phyloP scores from a whole-genome alignment of 2,329 filamentous ascomycete species.

The Scolecobasidium constrictum region DNA sequence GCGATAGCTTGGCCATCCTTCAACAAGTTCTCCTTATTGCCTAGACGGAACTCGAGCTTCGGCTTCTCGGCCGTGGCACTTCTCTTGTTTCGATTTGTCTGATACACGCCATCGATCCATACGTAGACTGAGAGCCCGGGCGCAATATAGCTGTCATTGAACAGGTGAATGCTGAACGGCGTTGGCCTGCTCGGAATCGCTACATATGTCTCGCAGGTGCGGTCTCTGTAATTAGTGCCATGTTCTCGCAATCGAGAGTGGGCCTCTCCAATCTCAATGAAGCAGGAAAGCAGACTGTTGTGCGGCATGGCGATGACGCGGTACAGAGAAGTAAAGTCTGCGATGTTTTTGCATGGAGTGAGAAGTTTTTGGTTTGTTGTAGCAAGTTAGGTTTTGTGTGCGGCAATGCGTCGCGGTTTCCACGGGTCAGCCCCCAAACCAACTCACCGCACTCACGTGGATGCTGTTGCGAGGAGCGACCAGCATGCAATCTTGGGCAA shows the following conservation, averaged over 20 bases:
- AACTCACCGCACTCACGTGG: too few species aligned
- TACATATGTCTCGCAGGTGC: constrained; percentile 40
- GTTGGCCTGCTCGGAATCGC: constrained; percentile 35
- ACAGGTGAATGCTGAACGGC: constrained; percentile 39
- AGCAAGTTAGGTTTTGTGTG: too few species aligned
- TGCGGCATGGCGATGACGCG: constrained; percentile 43
- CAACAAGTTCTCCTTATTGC: constrained; percentile 43
- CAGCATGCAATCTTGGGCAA: too few species aligned
- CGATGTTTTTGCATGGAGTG: too few species aligned
- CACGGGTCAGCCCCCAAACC: too few species aligned
- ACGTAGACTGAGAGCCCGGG: constrained; percentile 44
- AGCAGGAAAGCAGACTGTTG: constrained; percentile 41
- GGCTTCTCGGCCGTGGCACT: constrained; percentile 23
- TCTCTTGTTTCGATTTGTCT: constrained; percentile 44
- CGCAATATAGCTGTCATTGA: constrained; percentile 39
- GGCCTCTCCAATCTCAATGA: constrained; percentile 37
- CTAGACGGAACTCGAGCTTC: constrained; percentile 36
- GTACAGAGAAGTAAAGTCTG: too few species aligned
- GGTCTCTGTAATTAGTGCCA: constrained; percentile 38
- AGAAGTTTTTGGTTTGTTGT: too few species aligned
- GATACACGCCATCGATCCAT: constrained; percentile 46
- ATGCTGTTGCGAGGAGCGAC: too few species aligned
- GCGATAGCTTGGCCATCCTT: constrained; percentile 37
- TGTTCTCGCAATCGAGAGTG: constrained; percentile 37
- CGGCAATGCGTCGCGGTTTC: too few species aligned